Base-by-base conservation (phyloP, 768 basidiomycete species). In the Mycena rebaudengoi region DNA sequence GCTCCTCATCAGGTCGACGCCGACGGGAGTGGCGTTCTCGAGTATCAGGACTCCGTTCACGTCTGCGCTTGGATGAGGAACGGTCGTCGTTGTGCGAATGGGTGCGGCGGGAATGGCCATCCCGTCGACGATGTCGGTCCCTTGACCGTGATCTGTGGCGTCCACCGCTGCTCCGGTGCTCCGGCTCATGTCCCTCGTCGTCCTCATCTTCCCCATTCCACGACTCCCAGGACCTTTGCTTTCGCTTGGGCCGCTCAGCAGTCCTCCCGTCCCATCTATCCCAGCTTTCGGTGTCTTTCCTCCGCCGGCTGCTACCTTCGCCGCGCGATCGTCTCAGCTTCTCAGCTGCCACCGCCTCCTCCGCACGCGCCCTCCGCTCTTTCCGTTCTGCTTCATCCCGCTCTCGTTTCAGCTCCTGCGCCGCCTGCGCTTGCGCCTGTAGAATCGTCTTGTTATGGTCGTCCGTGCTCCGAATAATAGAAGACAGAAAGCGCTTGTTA, bases 371-470 rank as follows among this genome's bases (percentile, higher is more conserved):
- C 58, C 83, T 79, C 33, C 91, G 78, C 67, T 91, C 90, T 45
- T 71, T 80, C 61, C 86, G 79, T 72, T 91, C 88, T 64, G 85
- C 82, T 62, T 91, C 91, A n/a, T 88, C 84, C 25, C 87, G 77
- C 65, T 89, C 88, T 26, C 78, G 79, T 60, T 92, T 90, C n/a
- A 88, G 79, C 67, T 93, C 91, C 66, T 91, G 84, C 2, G 91
- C 90, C 32, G 91, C 90, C 13, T 80, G 74, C 0, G 90, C 89
- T 76, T 94, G 92, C 25, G 91, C 85, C 57, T 86, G 85, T 21
- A 94, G 74, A 45, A 99, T 82, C 13, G 91, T 88, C 77, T 91
- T 89, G 76, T 99, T 99, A 72, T 99, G 98, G 60, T 96, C 96
- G 73, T 98, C 96, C 5, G 98, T 98, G 67, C 87, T 95, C 68